Percentiles rank a stretch among this genome's conserved stretches.
Evolutionary conservation across 208 protist genomes (phyloP).

Genomic region (Crithidia bombi): DNA sequence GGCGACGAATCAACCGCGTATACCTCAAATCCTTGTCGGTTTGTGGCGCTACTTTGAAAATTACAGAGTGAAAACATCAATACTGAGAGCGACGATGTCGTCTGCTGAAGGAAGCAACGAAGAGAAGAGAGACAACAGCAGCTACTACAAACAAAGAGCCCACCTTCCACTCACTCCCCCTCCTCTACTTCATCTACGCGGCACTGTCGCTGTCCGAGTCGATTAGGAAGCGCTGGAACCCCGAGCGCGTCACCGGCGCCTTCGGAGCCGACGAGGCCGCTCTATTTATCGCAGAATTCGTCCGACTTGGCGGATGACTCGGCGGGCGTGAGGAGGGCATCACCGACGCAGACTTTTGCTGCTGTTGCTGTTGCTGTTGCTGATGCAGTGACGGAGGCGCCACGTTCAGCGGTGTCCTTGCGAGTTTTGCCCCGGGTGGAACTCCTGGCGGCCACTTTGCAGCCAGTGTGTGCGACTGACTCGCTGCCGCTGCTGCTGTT

Average conservation of each 20-base stretch:
- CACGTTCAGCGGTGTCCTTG: constrained; percentile 12
- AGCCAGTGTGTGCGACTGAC: background rate
- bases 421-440: constrained; percentile 9
- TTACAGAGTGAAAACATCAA: too few relatives aligned
- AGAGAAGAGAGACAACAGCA: too few relatives aligned
- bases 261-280: background rate
- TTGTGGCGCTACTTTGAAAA: too few relatives aligned
- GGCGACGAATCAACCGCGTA: too few relatives aligned
- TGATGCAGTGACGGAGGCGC: background rate
- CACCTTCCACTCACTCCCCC: background rate
- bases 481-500: too few relatives aligned
- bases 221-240: constrained; percentile 61
- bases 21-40: too few relatives aligned
- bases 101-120: too few relatives aligned
- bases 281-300: constrained; percentile 7
- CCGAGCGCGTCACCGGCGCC: constrained; percentile 6
- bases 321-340: constrained; percentile 13
- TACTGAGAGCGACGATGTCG: too few relatives aligned
- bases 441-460: constrained; percentile 13
- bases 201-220: constrained; percentile 71
- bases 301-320: constrained; percentile 21
- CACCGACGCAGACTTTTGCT: background rate
- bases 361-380: constrained; percentile 2
- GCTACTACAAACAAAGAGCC: too few relatives aligned
- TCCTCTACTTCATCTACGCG: background rate